Evolutionary conservation across 164 flowering plant species (phyloP).

Genomic region (Nymphaea thermarum): DNA sequence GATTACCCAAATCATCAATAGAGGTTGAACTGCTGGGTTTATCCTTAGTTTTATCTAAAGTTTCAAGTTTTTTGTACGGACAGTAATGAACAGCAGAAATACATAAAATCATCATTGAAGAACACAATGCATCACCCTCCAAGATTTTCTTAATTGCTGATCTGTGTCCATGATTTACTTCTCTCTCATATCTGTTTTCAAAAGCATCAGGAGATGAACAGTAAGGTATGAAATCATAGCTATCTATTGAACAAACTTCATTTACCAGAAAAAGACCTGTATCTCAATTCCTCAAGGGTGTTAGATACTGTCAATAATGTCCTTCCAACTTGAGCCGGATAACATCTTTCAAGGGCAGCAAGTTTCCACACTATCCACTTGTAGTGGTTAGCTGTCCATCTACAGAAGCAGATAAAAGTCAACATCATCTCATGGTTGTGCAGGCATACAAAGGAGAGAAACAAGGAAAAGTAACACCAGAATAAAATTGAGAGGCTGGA

Average conservation of each 20-base stretch:
- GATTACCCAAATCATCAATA: too few relatives aligned
- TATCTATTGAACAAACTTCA: neutral
- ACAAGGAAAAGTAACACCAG: too few relatives aligned
- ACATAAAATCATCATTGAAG: slow-evolving; percentile 69
- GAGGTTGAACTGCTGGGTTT: too few relatives aligned
- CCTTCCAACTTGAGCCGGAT: slow-evolving; percentile 34
- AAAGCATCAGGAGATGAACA: slow-evolving; percentile 1
- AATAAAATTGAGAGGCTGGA: too few relatives aligned
- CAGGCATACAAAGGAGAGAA: too few relatives aligned
- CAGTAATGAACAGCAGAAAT: slow-evolving; percentile 47
- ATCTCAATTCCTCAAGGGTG: slow-evolving; percentile 87
- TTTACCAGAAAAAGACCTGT: slow-evolving; percentile 36
- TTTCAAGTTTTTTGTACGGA: slow-evolving; percentile 5
- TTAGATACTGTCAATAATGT: slow-evolving; percentile 56
- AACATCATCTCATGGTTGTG: too few relatives aligned
- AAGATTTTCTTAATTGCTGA: slow-evolving; percentile 83
- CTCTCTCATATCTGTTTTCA: slow-evolving; percentile 74
- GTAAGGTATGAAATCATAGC: too few relatives aligned
- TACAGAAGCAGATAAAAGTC: slow-evolving; percentile 9
- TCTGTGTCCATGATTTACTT: slow-evolving; percentile 84
- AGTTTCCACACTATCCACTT: slow-evolving; percentile 99
- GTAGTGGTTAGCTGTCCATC: slow-evolving; percentile 95
- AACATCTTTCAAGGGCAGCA: slow-evolving; percentile 74
- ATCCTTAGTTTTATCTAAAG: too few relatives aligned
- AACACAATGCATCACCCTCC: slow-evolving; percentile 78